Conservation (phyloP, 805 yeast genomes). For the Candida endomychidarum region DNA sequence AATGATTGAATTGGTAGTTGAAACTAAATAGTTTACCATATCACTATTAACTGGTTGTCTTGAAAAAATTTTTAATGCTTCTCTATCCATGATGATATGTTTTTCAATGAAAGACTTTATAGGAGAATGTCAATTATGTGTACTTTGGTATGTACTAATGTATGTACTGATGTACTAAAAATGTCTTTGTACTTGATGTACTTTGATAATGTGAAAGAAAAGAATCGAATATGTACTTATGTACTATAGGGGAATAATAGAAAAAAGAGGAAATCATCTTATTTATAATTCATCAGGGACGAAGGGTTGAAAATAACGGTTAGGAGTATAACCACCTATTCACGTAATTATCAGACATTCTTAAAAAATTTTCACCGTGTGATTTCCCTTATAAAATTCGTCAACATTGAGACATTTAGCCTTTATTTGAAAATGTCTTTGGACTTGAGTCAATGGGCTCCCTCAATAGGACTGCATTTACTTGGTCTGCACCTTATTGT, state of each 20-base stretch:
- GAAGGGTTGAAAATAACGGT: constrained; percentile 9
- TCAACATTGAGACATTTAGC: constrained; percentile 1
- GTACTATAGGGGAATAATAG: neutral
- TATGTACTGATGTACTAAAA: neutral
- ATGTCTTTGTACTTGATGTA: too few species aligned
- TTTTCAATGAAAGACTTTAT: constrained; percentile 3
- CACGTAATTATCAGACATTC: constrained; percentile 8
- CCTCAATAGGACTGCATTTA: neutral
- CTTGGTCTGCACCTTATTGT: constrained; percentile 2
- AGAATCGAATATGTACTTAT: neutral
- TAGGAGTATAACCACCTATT: constrained; percentile 6
- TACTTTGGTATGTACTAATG: constrained; percentile 1
- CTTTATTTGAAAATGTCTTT: constrained; percentile 3
- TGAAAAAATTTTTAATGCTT: constrained; percentile 54
- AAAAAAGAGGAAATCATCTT: constrained; percentile 1
- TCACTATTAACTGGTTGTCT: constrained; percentile 56
- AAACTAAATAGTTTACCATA: constrained; percentile 58
- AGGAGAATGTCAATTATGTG: too few species aligned
- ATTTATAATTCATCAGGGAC: constrained; percentile 7
- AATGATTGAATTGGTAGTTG: constrained; percentile 58
- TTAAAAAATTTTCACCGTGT: constrained; percentile 7
- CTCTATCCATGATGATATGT: constrained; percentile 22
- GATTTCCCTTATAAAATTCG: neutral
- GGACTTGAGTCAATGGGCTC: neutral
- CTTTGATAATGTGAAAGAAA: neutral